These are phyloP conservation scores for Xeromyces bisporus DNA, from an alignment of 495 filamentous ascomycete genomes.

Conservation along the genomic window DNA sequence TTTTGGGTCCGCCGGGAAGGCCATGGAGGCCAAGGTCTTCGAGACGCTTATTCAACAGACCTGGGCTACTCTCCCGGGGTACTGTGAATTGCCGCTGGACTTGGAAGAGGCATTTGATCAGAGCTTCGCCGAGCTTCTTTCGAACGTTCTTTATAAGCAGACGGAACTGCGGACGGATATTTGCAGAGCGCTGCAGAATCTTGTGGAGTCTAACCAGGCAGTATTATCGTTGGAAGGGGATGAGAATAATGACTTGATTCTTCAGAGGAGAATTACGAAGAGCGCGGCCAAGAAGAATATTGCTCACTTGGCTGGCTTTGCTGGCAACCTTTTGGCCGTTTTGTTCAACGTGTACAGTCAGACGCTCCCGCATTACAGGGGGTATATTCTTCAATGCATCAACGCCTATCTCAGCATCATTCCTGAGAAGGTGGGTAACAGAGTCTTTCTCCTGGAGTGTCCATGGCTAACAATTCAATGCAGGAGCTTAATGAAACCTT, in stretches of 20 bases:
- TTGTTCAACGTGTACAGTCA: conserved; percentile 96
- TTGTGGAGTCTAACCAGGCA: conserved; percentile 82
- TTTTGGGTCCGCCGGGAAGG: conserved; percentile 61
- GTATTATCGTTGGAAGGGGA: conserved; percentile 42
- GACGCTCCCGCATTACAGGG: conserved; percentile 80
- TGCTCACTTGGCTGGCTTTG: conserved; percentile 55
- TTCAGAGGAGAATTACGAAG: conserved; percentile 58
- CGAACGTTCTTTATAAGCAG: conserved; percentile 85
- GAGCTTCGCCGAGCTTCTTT: conserved; percentile 74
- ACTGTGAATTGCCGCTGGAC: conserved; percentile 82
- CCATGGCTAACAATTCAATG: conserved; percentile 2
- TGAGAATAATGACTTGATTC: conserved; percentile 50
- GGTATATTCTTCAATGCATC: conserved; percentile 79
- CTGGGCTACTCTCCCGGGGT: conserved; percentile 88
- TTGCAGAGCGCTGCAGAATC: conserved; percentile 64
- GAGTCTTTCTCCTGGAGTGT: not conserved
- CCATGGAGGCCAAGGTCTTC: conserved; percentile 90
- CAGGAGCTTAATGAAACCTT: conserved; percentile 78
- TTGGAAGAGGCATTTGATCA: conserved; percentile 64
- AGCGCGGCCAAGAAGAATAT: conserved; percentile 59
- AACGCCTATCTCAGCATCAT: conserved; percentile 87
- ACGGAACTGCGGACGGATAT: conserved; percentile 70
- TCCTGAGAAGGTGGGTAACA: conserved; percentile 35
- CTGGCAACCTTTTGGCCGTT: conserved; percentile 79
- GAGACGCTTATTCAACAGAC: conserved; percentile 92